Evolutionary conservation across 2,329 filamentous ascomycete species (phyloP).

Genomic region (Pseudocercospora fuligena): DNA sequence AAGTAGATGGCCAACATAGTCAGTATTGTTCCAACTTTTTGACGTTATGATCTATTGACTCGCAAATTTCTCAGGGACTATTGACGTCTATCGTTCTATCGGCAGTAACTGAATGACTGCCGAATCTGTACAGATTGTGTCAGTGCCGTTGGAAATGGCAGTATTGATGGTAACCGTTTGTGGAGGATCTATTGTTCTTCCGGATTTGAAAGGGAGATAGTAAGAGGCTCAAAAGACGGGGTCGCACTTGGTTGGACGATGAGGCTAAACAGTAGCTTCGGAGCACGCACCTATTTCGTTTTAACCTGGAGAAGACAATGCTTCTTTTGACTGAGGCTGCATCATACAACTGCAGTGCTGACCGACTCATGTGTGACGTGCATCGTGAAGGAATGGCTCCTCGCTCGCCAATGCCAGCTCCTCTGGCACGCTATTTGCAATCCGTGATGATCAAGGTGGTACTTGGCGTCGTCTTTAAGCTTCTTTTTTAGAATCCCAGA

Average conservation of each 20-base stretch:
- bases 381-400: background rate
- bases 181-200: background rate
- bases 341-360: constrained; percentile 6
- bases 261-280: constrained; percentile 17
- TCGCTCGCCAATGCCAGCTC: background rate
- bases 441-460: background rate
- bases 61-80: background rate
- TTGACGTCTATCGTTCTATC: background rate
- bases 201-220: background rate
- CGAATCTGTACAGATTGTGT: background rate
- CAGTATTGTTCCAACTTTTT: background rate
- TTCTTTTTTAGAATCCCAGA: constrained; percentile 20
- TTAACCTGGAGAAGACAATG: constrained; percentile 1
- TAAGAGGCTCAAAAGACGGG: constrained; percentile 8
- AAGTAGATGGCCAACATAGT: background rate
- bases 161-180: background rate
- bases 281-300: constrained; percentile 1
- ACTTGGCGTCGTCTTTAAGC: constrained; percentile 15
- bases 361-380: constrained; percentile 12
- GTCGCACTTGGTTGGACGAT: constrained; percentile 18
- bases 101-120: background rate
- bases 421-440: constrained; percentile 14
- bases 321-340: background rate
- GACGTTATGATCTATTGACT: background rate
- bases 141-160: background rate